phyloP scores from a whole-genome alignment of 2,329 filamentous ascomycete species.

The Paecilomyces formosus region DNA sequence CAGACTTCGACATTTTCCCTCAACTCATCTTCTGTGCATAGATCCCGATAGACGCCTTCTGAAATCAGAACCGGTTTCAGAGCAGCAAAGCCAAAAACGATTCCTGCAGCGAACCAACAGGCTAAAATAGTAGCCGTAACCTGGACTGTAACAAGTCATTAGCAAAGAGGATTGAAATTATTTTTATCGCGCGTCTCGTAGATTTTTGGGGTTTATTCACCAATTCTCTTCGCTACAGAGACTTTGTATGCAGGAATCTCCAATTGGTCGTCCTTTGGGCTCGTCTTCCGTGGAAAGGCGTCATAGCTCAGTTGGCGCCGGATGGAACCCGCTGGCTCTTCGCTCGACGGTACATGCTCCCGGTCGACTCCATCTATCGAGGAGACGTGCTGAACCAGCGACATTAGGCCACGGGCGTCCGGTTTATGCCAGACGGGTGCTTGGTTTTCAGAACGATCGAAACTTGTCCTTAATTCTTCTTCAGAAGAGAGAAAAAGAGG shows the following conservation, averaged over 20 bases:
- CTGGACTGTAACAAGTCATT: slow-evolving; percentile 42
- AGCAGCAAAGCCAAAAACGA: slow-evolving; percentile 78
- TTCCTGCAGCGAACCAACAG: slow-evolving; percentile 68
- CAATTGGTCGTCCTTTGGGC: slow-evolving; percentile 32
- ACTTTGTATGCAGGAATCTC: slow-evolving; percentile 45
- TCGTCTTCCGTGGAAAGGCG: slow-evolving; percentile 34
- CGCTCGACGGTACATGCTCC: slow-evolving; percentile 20
- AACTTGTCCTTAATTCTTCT: neutral
- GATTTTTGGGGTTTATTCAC: slow-evolving; percentile 9
- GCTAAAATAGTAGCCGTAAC: slow-evolving; percentile 60
- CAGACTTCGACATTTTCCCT: slow-evolving; percentile 44
- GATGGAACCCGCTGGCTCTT: slow-evolving; percentile 20
- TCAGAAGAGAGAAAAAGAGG: neutral
- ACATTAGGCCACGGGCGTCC: slow-evolving; percentile 28
- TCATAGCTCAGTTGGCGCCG: slow-evolving; percentile 42
- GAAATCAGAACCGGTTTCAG: slow-evolving; percentile 70
- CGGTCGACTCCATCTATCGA: slow-evolving; percentile 43
- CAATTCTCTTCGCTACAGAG: slow-evolving; percentile 27
- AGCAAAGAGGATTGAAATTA: neutral
- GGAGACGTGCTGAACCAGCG: slow-evolving; percentile 46
- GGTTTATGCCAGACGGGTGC: neutral
- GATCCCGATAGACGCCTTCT: slow-evolving; percentile 63
- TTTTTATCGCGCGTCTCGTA: neutral
- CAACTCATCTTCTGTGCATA: slow-evolving; percentile 50
- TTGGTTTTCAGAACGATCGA: neutral